Percentiles rank a stretch among this genome's conserved stretches.
Conservation (phyloP, 306 rosid genomes). For the Cyamopsis tetragonoloba region DNA sequence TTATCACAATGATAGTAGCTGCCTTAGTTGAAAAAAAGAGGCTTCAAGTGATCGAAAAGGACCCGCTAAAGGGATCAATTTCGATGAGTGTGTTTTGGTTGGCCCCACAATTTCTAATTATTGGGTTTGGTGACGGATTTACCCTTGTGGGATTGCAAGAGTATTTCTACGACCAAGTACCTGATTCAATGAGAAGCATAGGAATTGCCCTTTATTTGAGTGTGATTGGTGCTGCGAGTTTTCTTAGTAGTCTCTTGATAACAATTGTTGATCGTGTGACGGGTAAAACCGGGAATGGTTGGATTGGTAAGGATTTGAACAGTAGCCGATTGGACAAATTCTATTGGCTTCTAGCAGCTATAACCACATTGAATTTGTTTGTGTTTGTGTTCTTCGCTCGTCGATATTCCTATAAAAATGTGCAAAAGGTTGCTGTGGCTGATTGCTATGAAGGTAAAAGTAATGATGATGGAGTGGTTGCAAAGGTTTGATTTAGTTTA, state of each 20-base stretch:
- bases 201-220: conserved; percentile 78
- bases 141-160: conserved; percentile 82
- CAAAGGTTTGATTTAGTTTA: conserved; percentile 33
- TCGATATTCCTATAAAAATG: conserved; percentile 66
- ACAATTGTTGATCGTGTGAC: conserved; percentile 55
- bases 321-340: conserved; percentile 72
- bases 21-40: conserved; percentile 66
- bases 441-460: conserved; percentile 46
- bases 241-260: conserved; percentile 56
- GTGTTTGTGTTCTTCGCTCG: conserved; percentile 63
- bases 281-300: conserved; percentile 40
- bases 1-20: conserved; percentile 53
- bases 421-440: conserved; percentile 61
- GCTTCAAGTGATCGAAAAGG: conserved; percentile 30
- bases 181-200: conserved; percentile 85
- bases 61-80: conserved; percentile 31
- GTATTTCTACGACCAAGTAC: conserved; percentile 86
- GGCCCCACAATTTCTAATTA: conserved; percentile 67
- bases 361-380: conserved; percentile 40
- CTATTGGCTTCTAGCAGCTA: conserved; percentile 58
- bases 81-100: conserved; percentile 84
- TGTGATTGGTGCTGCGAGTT: conserved; percentile 69
- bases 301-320: conserved; percentile 80
- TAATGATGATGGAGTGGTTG: conserved; percentile 16
- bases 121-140: conserved; percentile 85